These are phyloP conservation scores for Solanum paucissectum DNA, from an alignment of 257 asterid genomes.

Conservation along the genomic window DNA sequence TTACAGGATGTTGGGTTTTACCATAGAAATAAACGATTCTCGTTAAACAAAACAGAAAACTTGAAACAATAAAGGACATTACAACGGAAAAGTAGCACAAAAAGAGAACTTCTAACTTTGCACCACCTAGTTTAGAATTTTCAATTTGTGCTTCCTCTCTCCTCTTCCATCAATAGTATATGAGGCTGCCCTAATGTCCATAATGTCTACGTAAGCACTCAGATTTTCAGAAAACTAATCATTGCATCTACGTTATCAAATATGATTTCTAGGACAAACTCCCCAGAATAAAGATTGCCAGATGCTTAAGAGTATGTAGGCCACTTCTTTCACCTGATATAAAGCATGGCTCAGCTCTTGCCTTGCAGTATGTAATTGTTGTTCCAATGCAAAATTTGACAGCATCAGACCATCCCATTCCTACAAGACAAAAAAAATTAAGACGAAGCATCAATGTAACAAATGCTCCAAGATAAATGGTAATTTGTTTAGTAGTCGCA, in stretches of 20 bases:
- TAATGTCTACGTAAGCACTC: neutral
- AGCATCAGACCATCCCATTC: slow-evolving; percentile 99
- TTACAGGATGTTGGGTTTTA: neutral
- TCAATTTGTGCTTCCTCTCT: neutral
- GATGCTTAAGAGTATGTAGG: neutral
- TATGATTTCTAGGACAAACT: neutral
- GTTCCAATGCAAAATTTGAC: slow-evolving; percentile 90
- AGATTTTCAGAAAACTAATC: neutral
- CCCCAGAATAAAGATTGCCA: neutral
- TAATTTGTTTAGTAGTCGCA: neutral
- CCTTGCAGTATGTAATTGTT: slow-evolving; percentile 88
- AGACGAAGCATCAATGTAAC: neutral
- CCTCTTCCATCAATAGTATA: neutral
- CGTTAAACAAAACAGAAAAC: neutral
- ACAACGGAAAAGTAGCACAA: neutral
- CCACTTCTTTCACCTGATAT: slow-evolving; percentile 56
- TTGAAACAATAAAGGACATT: neutral
- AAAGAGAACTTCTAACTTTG: neutral
- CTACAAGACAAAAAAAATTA: slow-evolving; percentile 14
- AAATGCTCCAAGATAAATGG: neutral
- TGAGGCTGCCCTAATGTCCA: neutral
- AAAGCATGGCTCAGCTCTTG: slow-evolving; percentile 97
- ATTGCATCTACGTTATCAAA: neutral
- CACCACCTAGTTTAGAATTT: neutral
- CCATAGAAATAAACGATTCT: neutral